Conservation (phyloP, 768 basidiomycete species). For the Panaeolus cyanescens region DNA sequence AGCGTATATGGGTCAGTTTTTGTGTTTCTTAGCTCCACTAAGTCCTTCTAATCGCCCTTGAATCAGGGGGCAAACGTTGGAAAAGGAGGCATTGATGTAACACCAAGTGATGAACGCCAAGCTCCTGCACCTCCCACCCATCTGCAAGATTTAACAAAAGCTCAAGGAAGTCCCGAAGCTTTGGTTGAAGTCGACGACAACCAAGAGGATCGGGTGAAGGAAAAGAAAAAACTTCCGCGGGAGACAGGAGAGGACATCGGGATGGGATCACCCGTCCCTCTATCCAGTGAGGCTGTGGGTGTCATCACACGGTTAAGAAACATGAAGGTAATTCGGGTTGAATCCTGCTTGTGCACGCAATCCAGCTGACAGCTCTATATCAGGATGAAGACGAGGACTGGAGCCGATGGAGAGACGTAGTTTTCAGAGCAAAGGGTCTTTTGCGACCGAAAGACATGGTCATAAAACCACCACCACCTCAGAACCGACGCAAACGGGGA, state of each 20-base stretch:
- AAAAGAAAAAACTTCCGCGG: constrained; percentile 62
- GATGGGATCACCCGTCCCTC: constrained; percentile 81
- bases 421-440: constrained; percentile 74
- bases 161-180: constrained; percentile 49
- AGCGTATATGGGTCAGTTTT: constrained; percentile 66
- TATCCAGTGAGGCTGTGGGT: constrained; percentile 74
- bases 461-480: constrained; percentile 57
- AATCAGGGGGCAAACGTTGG: constrained; percentile 71
- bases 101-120: constrained; percentile 64
- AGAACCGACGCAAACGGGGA: constrained; percentile 61
- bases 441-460: constrained; percentile 46
- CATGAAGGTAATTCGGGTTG: constrained; percentile 63
- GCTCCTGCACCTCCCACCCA: constrained; percentile 62
- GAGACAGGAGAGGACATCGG: constrained; percentile 89
- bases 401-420: constrained; percentile 85
- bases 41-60: constrained; percentile 6
- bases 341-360: neutral
- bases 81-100: constrained; percentile 77
- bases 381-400: constrained; percentile 89
- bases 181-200: constrained; percentile 24
- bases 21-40: constrained; percentile 13
- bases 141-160: constrained; percentile 38
- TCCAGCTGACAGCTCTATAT: constrained; percentile 3
- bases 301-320: constrained; percentile 81
- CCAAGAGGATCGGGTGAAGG: constrained; percentile 9